Base-by-base conservation (phyloP, 345 rosid genomes). In the Lumnitzera littorea region DNA sequence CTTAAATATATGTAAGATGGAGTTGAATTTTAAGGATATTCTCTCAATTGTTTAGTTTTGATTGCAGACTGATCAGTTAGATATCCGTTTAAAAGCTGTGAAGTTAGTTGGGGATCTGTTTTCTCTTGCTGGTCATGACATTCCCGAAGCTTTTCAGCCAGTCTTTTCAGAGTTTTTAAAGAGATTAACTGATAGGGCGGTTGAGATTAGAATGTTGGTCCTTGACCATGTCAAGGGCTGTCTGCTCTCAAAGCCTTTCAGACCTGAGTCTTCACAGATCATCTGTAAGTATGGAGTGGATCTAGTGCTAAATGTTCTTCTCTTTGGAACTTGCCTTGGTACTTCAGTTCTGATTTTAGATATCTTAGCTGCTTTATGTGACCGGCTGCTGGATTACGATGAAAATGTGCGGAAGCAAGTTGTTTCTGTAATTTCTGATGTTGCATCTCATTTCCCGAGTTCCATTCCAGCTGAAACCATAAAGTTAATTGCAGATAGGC, bases 381-480 rank as follows among this genome's bases (percentile, higher is more conserved):
- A 94, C 55, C 92, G 99, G 56, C 85, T 94, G 62, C 75, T 90
- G 84, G 99, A 94, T 80, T 90, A 81, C 67, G 99, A 94, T 76
- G 99, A 94, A 80, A 88, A 88, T 65, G 87, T 94, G 58, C 82
- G 99, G 55, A 90, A 88, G 83, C 89, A 82, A 80, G 99, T 90
- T 62, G 97, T 94, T 80, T 84, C 83, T 67, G 95, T 90, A 25
- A 84, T 90, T 65, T 84, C 91, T 64, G 90, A 90, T 74, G 92
- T 84, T 75, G 86, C 89, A 48, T 83, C 80, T 64, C 82, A 76
- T 70, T 80, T 91, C 60, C 69, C 75, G 53, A 78, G 68, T 72
- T 82, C 89, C 24, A 17, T 90, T 64, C 87, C 99, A 12, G 68
- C 75, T 57, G 96, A 83, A 73, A 82, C 95, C 12, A 48, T 94